Percentiles rank a stretch among this genome's conserved stretches.
Conservation (phyloP, 1,139 yeast species). For the Candida sojae region DNA sequence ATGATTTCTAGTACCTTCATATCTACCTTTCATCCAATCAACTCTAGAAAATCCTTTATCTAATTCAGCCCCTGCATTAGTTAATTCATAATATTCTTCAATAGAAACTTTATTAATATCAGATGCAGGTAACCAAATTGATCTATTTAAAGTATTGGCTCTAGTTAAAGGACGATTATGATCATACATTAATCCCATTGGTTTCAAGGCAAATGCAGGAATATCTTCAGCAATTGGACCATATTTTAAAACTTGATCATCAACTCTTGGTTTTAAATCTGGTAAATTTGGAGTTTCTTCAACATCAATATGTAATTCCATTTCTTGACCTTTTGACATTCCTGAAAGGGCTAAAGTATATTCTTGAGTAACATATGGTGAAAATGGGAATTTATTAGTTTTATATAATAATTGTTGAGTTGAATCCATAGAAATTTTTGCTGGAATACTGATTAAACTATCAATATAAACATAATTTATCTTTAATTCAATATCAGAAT, state of each 20-base stretch:
- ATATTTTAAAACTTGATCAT: conserved; percentile 46
- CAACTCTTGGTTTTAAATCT: conserved; percentile 32
- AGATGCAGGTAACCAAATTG: conserved; percentile 66
- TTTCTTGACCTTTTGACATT: conserved; percentile 47
- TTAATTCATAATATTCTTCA: conserved; percentile 84
- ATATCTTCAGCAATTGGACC: conserved; percentile 53
- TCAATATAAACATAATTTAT: conserved; percentile 57
- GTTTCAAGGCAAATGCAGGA: conserved; percentile 48
- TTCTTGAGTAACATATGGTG: conserved; percentile 61
- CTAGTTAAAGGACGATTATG: conserved; percentile 68
- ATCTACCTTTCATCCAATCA: conserved; percentile 65
- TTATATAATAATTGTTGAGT: conserved; percentile 60
- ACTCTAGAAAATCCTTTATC: conserved; percentile 72
- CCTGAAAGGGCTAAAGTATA: conserved; percentile 56
- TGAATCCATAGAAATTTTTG: conserved; percentile 57
- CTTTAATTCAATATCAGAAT: conserved; percentile 49
- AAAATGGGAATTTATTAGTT: conserved; percentile 57
- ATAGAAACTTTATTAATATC: conserved; percentile 46
- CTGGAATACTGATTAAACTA: conserved; percentile 63
- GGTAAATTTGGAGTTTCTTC: conserved; percentile 23
- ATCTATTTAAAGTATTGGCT: conserved; percentile 64
- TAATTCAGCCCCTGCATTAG: conserved; percentile 74
- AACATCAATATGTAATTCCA: conserved; percentile 19
- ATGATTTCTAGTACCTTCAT: conserved; percentile 42
- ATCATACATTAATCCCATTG: conserved; percentile 60